A percentile compares a stretch with the other conserved stretches of the same genome.
Conservation (phyloP, 257 asterid genomes). For the Nicotiana sylvestris region DNA sequence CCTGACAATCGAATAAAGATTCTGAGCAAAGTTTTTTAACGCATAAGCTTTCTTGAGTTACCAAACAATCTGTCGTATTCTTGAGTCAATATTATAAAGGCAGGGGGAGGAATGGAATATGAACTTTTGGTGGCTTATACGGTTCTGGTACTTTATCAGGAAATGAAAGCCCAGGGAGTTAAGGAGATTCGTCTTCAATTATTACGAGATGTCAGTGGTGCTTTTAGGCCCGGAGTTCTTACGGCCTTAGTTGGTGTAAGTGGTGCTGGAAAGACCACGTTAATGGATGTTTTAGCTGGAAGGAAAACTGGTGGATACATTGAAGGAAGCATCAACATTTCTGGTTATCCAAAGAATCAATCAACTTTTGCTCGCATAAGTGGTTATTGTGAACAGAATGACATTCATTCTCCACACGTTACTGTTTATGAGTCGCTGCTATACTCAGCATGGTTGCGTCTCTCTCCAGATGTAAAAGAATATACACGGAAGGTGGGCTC, state of each 20-base stretch:
- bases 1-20: background rate
- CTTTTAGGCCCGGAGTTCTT: slow-evolving; percentile 82
- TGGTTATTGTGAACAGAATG: slow-evolving; percentile 89
- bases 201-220: slow-evolving; percentile 73
- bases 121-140: background rate
- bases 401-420: slow-evolving; percentile 83
- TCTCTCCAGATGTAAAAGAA: slow-evolving; percentile 58
- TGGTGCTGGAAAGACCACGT: slow-evolving; percentile 89
- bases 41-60: background rate
- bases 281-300: slow-evolving; percentile 93
- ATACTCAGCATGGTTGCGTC: slow-evolving; percentile 92
- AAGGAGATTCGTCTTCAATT: slow-evolving; percentile 71
- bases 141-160: slow-evolving; percentile 35
- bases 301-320: slow-evolving; percentile 73
- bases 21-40: background rate
- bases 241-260: slow-evolving; percentile 89
- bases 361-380: slow-evolving; percentile 80
- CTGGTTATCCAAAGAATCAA: slow-evolving; percentile 88
- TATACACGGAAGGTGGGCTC: slow-evolving; percentile 45
- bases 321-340: slow-evolving; percentile 70
- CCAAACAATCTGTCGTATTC: background rate
- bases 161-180: slow-evolving; percentile 67
- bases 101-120: background rate
- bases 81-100: background rate
- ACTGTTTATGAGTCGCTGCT: slow-evolving; percentile 77